Conservation (phyloP, 129 eudicot species). For the Arctium minus region DNA sequence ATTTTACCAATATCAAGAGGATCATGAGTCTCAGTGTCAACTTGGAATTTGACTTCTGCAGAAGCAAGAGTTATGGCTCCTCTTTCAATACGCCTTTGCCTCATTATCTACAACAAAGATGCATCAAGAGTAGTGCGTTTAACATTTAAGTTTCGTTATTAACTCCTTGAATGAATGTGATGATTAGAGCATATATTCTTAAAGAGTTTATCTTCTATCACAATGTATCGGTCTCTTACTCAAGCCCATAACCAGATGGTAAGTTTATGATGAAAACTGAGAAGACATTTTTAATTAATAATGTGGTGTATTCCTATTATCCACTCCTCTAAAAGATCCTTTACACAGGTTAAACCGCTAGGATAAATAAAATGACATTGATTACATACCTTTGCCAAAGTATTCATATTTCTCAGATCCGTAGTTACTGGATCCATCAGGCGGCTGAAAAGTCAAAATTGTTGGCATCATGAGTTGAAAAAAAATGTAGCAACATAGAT, state of each 20-base stretch:
- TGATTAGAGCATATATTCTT: background rate
- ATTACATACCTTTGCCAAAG: slow-evolving; percentile 76
- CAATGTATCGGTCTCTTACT: background rate
- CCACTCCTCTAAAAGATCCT: background rate
- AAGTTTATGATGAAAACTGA: background rate
- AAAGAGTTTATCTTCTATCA: background rate
- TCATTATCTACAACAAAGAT: slow-evolving; percentile 61
- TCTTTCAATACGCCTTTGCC: slow-evolving; percentile 93
- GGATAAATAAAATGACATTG: background rate
- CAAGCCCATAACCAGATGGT: background rate
- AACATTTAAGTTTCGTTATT: background rate
- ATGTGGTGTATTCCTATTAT: background rate
- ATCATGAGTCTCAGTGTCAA: slow-evolving; percentile 98
- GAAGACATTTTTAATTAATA: background rate
- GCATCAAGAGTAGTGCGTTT: background rate
- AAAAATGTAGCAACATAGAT: background rate
- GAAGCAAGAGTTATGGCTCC: slow-evolving; percentile 99
- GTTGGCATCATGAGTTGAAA: background rate
- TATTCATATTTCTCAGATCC: slow-evolving; percentile 85
- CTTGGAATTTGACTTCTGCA: slow-evolving; percentile 97
- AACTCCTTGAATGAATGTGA: background rate
- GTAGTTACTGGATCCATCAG: slow-evolving; percentile 83
- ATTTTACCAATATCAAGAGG: slow-evolving; percentile 92
- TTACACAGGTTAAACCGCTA: background rate
- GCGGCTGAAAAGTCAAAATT: slow-evolving; percentile 52